Percentiles rank a stretch among this genome's conserved stretches.
phyloP scores from a whole-genome alignment of 352 stramenopile species.

The Pythium dissotocum region DNA sequence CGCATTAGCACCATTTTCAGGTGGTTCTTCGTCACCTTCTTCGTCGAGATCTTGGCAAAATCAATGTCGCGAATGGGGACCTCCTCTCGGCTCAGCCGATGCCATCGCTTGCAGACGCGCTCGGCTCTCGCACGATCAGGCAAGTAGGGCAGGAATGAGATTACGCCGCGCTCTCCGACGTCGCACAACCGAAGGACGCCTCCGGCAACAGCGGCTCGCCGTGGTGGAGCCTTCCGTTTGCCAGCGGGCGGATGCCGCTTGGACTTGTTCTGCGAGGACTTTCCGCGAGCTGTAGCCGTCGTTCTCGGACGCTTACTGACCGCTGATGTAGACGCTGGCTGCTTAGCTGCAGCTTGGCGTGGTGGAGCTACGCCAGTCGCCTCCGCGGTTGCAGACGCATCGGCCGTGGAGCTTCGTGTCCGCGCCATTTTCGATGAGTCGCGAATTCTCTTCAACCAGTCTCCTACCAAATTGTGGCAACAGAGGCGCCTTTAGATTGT shows the following conservation, averaged over 20 bases:
- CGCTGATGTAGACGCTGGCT: not conserved
- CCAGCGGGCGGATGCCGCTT: not conserved
- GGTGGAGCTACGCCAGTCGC: not conserved
- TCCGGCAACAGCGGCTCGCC: not conserved
- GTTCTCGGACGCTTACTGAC: not conserved
- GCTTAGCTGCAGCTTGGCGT: not conserved
- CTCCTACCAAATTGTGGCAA: not conserved
- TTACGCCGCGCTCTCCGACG: slow-evolving; percentile 40
- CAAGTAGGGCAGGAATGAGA: slow-evolving; percentile 53
- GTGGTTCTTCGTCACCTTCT: slow-evolving; percentile 35
- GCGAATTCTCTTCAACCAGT: not conserved
- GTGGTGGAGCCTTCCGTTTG: not conserved
- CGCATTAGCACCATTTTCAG: slow-evolving; percentile 43
- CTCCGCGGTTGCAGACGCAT: not conserved
- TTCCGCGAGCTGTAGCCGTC: not conserved
- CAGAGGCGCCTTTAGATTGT: not conserved
- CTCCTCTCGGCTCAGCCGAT: slow-evolving; percentile 37
- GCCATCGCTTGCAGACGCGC: slow-evolving; percentile 60
- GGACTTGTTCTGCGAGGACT: not conserved
- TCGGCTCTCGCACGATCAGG: slow-evolving; percentile 54
- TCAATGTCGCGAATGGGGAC: slow-evolving; percentile 50
- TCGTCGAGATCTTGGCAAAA: slow-evolving; percentile 37
- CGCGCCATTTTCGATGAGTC: not conserved
- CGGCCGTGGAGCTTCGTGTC: not conserved
- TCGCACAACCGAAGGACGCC: slow-evolving; percentile 35